Conservation (phyloP, 2,329 filamentous ascomycete genomes). For the Colletotrichum sidae region DNA sequence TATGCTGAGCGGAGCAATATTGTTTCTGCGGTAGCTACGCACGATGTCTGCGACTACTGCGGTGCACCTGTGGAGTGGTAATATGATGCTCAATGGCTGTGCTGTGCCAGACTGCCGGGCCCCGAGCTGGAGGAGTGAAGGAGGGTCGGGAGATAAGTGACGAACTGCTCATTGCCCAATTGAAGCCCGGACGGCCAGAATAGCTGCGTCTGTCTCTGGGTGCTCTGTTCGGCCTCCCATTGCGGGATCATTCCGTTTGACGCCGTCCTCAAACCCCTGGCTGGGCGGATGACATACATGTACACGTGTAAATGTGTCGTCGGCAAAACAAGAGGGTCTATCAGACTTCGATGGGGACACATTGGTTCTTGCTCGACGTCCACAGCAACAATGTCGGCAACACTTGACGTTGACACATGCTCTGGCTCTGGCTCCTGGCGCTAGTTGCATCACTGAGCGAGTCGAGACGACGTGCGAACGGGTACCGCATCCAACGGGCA, state of each 20-base stretch:
- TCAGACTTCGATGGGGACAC: background rate
- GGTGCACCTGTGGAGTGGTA: slow-evolving; percentile 30
- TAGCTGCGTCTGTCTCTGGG: no score
- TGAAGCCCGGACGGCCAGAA: no score
- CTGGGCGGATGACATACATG: no score
- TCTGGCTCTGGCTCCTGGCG: background rate
- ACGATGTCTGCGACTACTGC: background rate
- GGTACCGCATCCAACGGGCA: slow-evolving; percentile 17
- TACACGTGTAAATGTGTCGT: no score
- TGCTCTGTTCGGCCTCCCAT: no score
- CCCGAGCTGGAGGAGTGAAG: no score
- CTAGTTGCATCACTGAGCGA: slow-evolving; percentile 17
- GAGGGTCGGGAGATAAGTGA: no score
- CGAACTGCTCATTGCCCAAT: no score
- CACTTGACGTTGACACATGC: slow-evolving; percentile 17
- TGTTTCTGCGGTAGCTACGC: no score
- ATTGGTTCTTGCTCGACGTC: slow-evolving; percentile 8
- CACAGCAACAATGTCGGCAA: slow-evolving; percentile 5
- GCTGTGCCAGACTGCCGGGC: slow-evolving; percentile 9
- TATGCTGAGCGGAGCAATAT: background rate
- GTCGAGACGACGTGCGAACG: slow-evolving; percentile 20
- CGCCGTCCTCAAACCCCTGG: no score
- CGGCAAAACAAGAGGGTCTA: no score
- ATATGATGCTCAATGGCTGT: slow-evolving; percentile 19
- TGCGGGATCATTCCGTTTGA: no score